Conservation (phyloP, 2,329 filamentous ascomycete genomes). For the Claviceps paspali region DNA sequence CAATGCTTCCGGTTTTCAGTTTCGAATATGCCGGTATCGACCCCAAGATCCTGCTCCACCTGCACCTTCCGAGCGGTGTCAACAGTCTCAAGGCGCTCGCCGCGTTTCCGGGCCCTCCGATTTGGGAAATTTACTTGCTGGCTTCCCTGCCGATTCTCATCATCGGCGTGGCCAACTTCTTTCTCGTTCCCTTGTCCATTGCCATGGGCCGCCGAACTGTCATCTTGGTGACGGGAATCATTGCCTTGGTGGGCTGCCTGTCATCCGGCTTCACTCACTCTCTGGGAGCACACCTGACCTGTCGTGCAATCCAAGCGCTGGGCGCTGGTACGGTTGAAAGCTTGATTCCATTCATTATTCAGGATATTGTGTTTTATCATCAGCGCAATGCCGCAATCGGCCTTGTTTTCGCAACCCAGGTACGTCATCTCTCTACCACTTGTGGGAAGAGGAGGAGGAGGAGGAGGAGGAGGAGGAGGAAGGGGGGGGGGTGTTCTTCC, state of each 20-base stretch:
- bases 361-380: slow-evolving; percentile 3
- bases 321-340: slow-evolving; percentile 3
- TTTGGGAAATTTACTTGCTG: slow-evolving; percentile 3
- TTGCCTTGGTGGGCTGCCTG: slow-evolving; percentile 1
- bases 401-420: slow-evolving; percentile 2
- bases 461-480: no score
- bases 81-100: slow-evolving; percentile 2
- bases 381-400: slow-evolving; percentile 2
- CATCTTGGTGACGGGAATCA: not conserved
- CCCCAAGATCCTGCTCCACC: not conserved
- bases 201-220: slow-evolving; percentile 1
- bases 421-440: no score
- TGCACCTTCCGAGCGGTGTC: not conserved
- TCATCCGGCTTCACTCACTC: not conserved
- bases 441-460: no score
- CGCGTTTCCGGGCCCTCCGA: slow-evolving; percentile 1
- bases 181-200: slow-evolving; percentile 2
- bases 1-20: slow-evolving; percentile 1
- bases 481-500: no score
- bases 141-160: slow-evolving; percentile 1
- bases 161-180: slow-evolving; percentile 2
- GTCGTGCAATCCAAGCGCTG: slow-evolving; percentile 1
- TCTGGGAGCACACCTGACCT: slow-evolving; percentile 1
- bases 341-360: slow-evolving; percentile 3
- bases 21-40: slow-evolving; percentile 3